Evolutionary conservation across 2,329 filamentous ascomycete genomes (phyloP), one percentile per base, ranked within the genome.

Genomic region (Cadophora gregata): DNA sequence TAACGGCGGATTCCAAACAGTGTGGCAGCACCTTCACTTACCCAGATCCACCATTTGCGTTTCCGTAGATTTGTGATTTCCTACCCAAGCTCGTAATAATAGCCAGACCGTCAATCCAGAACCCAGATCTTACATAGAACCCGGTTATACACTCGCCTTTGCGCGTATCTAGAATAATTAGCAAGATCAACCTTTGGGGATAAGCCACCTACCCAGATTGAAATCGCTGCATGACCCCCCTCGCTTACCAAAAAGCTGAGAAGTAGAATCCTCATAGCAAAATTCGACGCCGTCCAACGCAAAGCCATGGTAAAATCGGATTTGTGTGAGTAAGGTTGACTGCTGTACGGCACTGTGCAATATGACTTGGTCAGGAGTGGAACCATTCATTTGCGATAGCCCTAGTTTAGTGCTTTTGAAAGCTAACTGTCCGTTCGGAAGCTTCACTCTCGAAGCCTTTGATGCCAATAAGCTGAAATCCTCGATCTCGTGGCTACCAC

Each of bases 261-360:
- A 90, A 0, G 92, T 90, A 19, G 87, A 85, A 77, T 98, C 93
- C 75, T 98, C 95, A 76, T 97, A 98, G 67, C 92, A 84, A 78
- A 99, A 98, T 77, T 98, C 95, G 24, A 99, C 79, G 0, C 96
- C 96, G 77, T 97, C 91, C 14, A 98, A 76, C 4, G 90, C 90
- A 66, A 84, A 82, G 1, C 92, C 93, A 73, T 93, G 90, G 75
- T 93, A 96, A 16, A 97, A 84, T 67, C 88, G 86, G 65, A 97
- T 85, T 5, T 87, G 87, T 0, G 88, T 90, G 69, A 98, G 82
- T 33, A 97, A 84, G 69, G 93, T 90, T 36, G 88, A 91, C 69
- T 88, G 86, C 47, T 86, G 84, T 56, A 86, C 80, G 16, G 89
- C 86, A 75, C 89, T 92, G 50, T 90, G 86, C 69, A 96, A 88